A percentile compares a stretch with the other conserved stretches of the same genome.
These are phyloP conservation scores for Fistulina hepatica DNA, from an alignment of 1,284 basidiomycete species.

Conservation along the genomic window DNA sequence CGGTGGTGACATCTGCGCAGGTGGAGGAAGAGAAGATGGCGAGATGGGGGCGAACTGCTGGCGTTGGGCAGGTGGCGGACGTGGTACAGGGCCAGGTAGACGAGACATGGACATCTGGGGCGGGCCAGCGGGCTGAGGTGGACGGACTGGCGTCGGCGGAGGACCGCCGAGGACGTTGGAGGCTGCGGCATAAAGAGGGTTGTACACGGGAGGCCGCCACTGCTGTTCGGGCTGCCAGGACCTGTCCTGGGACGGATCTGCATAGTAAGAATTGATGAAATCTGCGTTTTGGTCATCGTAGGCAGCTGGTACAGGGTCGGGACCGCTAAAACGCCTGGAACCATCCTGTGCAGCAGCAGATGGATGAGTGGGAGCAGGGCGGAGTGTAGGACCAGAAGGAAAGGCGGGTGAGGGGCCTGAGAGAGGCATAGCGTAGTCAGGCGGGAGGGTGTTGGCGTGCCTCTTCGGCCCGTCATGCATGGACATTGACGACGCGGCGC, in stretches of 20 bases:
- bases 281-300: slow-evolving; percentile 6
- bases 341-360: neutral
- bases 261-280: slow-evolving; percentile 3
- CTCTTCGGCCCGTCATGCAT: slow-evolving; percentile 22
- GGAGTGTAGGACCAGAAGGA: slow-evolving; percentile 2
- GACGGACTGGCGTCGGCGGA: slow-evolving; percentile 35
- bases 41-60: slow-evolving; percentile 3
- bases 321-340: slow-evolving; percentile 2
- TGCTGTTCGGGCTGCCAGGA: slow-evolving; percentile 16
- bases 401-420: neutral
- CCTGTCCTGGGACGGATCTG: slow-evolving; percentile 19
- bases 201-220: slow-evolving; percentile 27
- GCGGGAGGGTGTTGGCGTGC: neutral
- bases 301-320: slow-evolving; percentile 8
- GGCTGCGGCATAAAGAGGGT: slow-evolving; percentile 57
- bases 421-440: neutral
- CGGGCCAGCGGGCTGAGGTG: slow-evolving; percentile 19
- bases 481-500: slow-evolving; percentile 44
- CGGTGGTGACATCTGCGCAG: slow-evolving; percentile 6
- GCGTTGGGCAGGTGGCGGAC: neutral
- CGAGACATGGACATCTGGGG: neutral
- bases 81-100: neutral
- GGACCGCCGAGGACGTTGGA: slow-evolving; percentile 74
- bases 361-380: neutral
- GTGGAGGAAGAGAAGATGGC: slow-evolving; percentile 16